These are phyloP conservation scores for Nissolia schottii DNA, from an alignment of 306 rosid genomes.

Conservation along the genomic window DNA sequence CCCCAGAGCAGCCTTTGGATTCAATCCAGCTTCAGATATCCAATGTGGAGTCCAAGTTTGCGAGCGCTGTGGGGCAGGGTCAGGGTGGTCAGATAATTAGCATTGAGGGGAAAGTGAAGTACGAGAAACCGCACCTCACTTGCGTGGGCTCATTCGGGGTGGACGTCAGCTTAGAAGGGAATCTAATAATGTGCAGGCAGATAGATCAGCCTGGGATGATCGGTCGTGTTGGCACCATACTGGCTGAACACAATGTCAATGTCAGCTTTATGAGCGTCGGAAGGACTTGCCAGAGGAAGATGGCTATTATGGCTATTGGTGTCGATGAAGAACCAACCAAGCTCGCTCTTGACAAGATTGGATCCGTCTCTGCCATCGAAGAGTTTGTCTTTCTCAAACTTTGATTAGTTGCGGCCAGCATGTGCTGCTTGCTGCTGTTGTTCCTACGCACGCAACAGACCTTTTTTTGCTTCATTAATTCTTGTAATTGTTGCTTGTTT, in stretches of 20 bases:
- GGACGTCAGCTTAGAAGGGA: slow-evolving; percentile 73
- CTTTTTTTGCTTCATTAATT: too few species aligned
- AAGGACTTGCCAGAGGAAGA: slow-evolving; percentile 44
- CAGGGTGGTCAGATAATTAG: slow-evolving; percentile 42
- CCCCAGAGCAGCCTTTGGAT: slow-evolving; percentile 51
- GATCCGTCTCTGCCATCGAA: slow-evolving; percentile 53
- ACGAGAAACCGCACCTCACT: slow-evolving; percentile 49
- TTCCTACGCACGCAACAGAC: too few species aligned
- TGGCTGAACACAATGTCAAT: slow-evolving; percentile 57
- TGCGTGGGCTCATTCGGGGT: slow-evolving; percentile 54
- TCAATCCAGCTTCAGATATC: slow-evolving; percentile 51
- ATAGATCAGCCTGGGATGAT: slow-evolving; percentile 78
- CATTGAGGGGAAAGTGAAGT: slow-evolving; percentile 65
- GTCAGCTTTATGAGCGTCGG: slow-evolving; percentile 83
- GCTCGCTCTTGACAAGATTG: slow-evolving; percentile 45
- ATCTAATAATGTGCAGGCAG: slow-evolving; percentile 59
- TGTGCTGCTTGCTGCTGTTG: too few species aligned
- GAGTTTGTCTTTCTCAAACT: slow-evolving; percentile 67
- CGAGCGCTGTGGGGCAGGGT: slow-evolving; percentile 42
- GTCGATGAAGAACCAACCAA: slow-evolving; percentile 62
- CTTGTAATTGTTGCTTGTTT: neutral
- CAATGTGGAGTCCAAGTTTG: slow-evolving; percentile 53
- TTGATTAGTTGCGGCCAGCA: too few species aligned
- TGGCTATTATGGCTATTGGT: slow-evolving; percentile 78
- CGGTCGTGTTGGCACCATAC: slow-evolving; percentile 57